Evolutionary conservation across 2,329 filamentous ascomycete genomes (phyloP).

Genomic region (Tolypocladium sp.): DNA sequence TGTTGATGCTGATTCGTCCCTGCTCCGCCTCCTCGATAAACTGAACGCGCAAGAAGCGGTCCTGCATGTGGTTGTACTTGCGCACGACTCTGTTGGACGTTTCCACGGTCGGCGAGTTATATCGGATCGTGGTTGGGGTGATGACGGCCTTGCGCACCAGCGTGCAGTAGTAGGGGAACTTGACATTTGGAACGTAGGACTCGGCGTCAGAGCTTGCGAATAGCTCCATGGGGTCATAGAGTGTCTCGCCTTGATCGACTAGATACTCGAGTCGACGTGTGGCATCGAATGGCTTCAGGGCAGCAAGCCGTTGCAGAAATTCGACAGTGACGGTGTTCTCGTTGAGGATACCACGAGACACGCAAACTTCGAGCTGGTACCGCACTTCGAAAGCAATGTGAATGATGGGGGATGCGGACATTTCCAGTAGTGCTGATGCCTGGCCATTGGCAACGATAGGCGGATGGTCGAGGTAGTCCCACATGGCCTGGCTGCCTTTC

Average conservation of each 20-base stretch:
- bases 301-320: conserved; percentile 57
- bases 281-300: conserved; percentile 37
- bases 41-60: conserved; percentile 80
- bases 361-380: conserved; percentile 88
- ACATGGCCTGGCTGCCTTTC: conserved; percentile 14
- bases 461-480: conserved; percentile 20
- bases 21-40: conserved; percentile 72
- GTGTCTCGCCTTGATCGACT: conserved; percentile 50
- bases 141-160: conserved; percentile 68
- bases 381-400: conserved; percentile 61
- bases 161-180: conserved; percentile 63
- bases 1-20: conserved; percentile 45
- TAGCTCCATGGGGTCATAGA: conserved; percentile 64
- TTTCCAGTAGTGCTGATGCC: conserved; percentile 17
- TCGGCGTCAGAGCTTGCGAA: conserved; percentile 48
- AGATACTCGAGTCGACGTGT: conserved; percentile 65
- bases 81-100: conserved; percentile 82
- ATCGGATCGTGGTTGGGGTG: conserved; percentile 77
- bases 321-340: conserved; percentile 62
- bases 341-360: conserved; percentile 69
- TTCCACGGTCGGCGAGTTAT: conserved; percentile 70
- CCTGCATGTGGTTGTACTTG: conserved; percentile 55
- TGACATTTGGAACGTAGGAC: conserved; percentile 34
- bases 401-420: conserved; percentile 7
- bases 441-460: conserved; percentile 7